phyloP scores from a whole-genome alignment of 495 filamentous ascomycete genomes.

The Hypoxylon fuscum region DNA sequence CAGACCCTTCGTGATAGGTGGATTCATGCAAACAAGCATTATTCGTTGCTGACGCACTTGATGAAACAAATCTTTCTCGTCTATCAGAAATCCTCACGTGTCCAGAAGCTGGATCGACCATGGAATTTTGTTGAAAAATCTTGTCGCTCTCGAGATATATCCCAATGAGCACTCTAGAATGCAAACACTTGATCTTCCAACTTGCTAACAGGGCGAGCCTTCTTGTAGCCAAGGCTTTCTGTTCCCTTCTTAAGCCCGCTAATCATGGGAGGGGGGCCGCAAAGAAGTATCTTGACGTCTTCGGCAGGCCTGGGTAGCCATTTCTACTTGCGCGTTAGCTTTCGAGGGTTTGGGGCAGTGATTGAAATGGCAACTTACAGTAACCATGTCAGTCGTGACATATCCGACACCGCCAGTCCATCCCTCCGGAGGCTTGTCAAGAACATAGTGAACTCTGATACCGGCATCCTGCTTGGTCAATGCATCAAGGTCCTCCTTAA shows the following conservation, averaged over 20 bases:
- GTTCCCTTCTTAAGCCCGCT: constrained; percentile 96
- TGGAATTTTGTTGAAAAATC: not conserved
- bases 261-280: constrained; percentile 96
- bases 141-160: not conserved
- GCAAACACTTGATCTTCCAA: constrained; percentile 97
- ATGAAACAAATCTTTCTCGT: not conserved
- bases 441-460: constrained; percentile 90
- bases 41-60: not conserved
- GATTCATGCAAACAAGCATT: not conserved
- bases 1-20: no score
- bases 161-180: constrained; percentile 68
- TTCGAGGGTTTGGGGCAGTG: not conserved
- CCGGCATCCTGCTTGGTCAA: constrained; percentile 77
- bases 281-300: constrained; percentile 96
- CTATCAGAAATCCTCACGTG: not conserved
- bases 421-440: constrained; percentile 92
- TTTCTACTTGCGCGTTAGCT: constrained; percentile 54
- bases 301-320: constrained; percentile 80
- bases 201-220: constrained; percentile 94
- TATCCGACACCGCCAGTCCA: constrained; percentile 94
- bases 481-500: constrained; percentile 88
- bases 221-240: constrained; percentile 86
- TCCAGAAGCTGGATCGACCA: not conserved
- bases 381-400: constrained; percentile 94
- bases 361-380: constrained; percentile 61